Evolutionary conservation across 768 basidiomycete species (phyloP).

Genomic region (Kwoniella dejecticola): DNA sequence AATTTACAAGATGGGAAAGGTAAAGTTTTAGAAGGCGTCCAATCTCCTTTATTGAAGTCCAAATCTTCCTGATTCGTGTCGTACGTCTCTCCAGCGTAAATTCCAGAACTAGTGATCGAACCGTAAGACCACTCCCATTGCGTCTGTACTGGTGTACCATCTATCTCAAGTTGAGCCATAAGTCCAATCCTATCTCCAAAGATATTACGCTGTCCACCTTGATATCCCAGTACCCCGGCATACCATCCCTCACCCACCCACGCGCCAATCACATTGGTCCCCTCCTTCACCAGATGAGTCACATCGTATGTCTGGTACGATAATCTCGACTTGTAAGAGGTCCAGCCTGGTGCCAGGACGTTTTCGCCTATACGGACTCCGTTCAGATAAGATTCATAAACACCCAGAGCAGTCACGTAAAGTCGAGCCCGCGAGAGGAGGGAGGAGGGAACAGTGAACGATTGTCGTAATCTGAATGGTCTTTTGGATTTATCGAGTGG

Average conservation of each 20-base stretch:
- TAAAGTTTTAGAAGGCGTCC: constrained; percentile 4
- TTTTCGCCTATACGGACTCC: constrained; percentile 31
- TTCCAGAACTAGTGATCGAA: constrained; percentile 22
- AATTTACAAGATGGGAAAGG: constrained; percentile 23
- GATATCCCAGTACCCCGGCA: constrained; percentile 17
- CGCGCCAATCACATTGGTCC: constrained; percentile 4
- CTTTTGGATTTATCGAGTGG: constrained; percentile 18
- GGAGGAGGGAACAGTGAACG: not conserved
- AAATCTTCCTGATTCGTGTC: constrained; percentile 16
- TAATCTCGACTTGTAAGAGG: constrained; percentile 29
- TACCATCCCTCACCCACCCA: constrained; percentile 36
- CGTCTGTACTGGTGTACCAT: constrained; percentile 18
- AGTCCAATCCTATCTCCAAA: constrained; percentile 34
- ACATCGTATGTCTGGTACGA: constrained; percentile 37
- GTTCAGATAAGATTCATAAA: constrained; percentile 36
- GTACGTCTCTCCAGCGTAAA: constrained; percentile 41
- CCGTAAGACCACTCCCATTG: constrained; percentile 26
- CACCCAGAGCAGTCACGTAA: constrained; percentile 35
- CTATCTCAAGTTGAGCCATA: constrained; percentile 38
- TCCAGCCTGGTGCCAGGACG: constrained; percentile 39
- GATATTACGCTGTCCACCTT: constrained; percentile 21
- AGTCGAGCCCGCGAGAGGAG: constrained; percentile 17
- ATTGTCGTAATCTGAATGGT: constrained; percentile 16
- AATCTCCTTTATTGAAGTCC: constrained; percentile 1
- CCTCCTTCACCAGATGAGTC: constrained; percentile 5